Evolutionary conservation across 176 grass and related monocot genomes (phyloP), one percentile per base, ranked within the genome.

Genomic region (Carex cristatella): DNA sequence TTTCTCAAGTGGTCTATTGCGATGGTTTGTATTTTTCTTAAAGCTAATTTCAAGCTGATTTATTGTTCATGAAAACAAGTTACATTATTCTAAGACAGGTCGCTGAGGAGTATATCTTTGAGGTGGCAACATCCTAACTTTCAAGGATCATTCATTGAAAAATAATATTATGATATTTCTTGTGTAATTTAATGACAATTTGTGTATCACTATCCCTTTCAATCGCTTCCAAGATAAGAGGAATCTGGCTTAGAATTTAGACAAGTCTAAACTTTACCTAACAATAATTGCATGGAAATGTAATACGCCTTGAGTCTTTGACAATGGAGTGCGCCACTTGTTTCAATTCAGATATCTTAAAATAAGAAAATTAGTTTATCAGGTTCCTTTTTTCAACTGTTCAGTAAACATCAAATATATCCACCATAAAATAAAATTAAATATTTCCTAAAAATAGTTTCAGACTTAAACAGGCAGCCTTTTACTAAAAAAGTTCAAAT

Each of bases 201-300:
- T 77, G 73, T 4, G 9, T 11, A 51, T 0, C 55, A 54, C 62
- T 83, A 68, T 83, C 81, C 12, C 63, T 83, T 69, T 83, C 81
- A 83, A 51, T 68, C 4, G 35, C 62, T 83, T 12, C 63, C 63
- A 55, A 49, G 23, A 67, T 72, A 56, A 69, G 7, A 66, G 27
- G 58, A 83, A 66, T 78, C 7, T 78, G 12, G 28, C 73, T 78
- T 78, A 57, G 74, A 57, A 23, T 78, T 15, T 33, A 57, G 74
- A 32, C 51, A 16, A 78, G 51, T 58, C 51, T 33, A 10, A 7
- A 30, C 71, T 54, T 76, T 76, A 76, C 48, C 72, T 31, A 76
- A 79, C 53, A 79, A 32, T 79, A 58, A 79, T 58, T 79, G 61
- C 37, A 56, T 63, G 40, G 54, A 81, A 65, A 64, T 65, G 58